Conservation (phyloP, 2,329 filamentous ascomycete species). For the Gnomoniopsis smithogilvyi region DNA sequence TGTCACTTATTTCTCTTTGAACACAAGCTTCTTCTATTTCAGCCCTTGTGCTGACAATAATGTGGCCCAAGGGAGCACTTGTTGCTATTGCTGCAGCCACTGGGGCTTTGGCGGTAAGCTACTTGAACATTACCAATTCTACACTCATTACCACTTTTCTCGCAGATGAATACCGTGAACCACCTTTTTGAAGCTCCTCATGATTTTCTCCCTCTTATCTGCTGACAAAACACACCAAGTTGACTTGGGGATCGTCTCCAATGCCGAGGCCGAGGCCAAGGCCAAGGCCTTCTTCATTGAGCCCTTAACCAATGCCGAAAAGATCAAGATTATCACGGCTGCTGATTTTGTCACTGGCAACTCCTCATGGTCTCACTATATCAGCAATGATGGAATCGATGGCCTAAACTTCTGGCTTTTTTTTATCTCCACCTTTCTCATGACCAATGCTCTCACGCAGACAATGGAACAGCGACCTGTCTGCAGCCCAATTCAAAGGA, state of each 20-base stretch:
- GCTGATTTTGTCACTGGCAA: background rate
- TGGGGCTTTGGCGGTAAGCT: background rate
- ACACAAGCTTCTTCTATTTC: background rate
- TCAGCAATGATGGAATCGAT: slow-evolving; percentile 18
- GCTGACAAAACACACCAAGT: background rate
- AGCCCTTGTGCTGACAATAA: background rate
- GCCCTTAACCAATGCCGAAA: background rate
- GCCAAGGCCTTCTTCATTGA: background rate
- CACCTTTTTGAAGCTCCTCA: too few species aligned
- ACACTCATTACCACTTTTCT: background rate
- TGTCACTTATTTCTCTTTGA: too few species aligned
- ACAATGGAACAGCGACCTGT: slow-evolving; percentile 21
- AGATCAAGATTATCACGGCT: background rate
- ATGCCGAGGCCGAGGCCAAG: background rate
- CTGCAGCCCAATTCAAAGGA: slow-evolving; percentile 17
- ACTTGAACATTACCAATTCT: background rate
- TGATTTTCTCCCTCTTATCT: background rate
- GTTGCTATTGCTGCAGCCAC: background rate
- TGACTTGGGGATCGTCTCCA: background rate
- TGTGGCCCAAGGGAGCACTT: background rate
- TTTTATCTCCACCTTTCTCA: slow-evolving; percentile 21
- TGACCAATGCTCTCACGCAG: slow-evolving; percentile 20
- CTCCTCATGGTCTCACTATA: background rate
- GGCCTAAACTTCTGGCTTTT: slow-evolving; percentile 20
- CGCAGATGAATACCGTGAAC: background rate